Percentiles rank a stretch among this genome's conserved stretches.
Evolutionary conservation across 768 basidiomycete genomes (phyloP).

Genomic region (Gloeopeniophorella convolvens): DNA sequence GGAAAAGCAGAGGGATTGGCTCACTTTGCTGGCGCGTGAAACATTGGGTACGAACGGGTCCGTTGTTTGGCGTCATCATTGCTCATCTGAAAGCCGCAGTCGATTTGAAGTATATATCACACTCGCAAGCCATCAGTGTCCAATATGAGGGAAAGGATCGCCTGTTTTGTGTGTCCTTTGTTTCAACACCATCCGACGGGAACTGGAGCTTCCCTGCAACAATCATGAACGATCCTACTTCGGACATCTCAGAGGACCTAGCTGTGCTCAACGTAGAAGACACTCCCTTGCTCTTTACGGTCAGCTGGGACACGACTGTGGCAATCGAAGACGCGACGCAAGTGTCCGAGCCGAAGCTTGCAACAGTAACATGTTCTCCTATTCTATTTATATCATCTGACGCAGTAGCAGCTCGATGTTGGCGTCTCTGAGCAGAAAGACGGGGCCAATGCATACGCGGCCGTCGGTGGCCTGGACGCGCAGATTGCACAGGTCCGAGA

Average conservation of each 20-base stretch:
- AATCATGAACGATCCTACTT: slow-evolving; percentile 16
- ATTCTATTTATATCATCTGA: slow-evolving; percentile 2
- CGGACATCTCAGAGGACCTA: slow-evolving; percentile 37
- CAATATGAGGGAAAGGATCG: slow-evolving; percentile 55
- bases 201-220: no score
- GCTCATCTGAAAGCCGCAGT: slow-evolving; percentile 37
- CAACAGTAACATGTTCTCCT: slow-evolving; percentile 15
- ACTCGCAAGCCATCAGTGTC: slow-evolving; percentile 54
- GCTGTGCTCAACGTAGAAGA: slow-evolving; percentile 39
- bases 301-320: slow-evolving; percentile 64
- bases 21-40: slow-evolving; percentile 59
- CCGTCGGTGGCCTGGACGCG: slow-evolving; percentile 81
- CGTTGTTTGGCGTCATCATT: neutral
- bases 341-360: slow-evolving; percentile 20
- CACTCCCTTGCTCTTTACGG: slow-evolving; percentile 45
- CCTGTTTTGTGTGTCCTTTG: slow-evolving; percentile 47
- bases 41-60: slow-evolving; percentile 45
- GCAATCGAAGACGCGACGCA: slow-evolving; percentile 32
- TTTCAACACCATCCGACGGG: slow-evolving; percentile 29
- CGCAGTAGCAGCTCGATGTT: slow-evolving; percentile 9
- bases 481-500: slow-evolving; percentile 85
- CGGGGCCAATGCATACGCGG: slow-evolving; percentile 57
- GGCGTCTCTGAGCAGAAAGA: slow-evolving; percentile 41
- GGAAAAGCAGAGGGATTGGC: slow-evolving; percentile 55
- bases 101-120: slow-evolving; percentile 62